Evolutionary conservation across 2,329 filamentous ascomycete genomes (phyloP).

Genomic region (Sclerotinia glacialis): DNA sequence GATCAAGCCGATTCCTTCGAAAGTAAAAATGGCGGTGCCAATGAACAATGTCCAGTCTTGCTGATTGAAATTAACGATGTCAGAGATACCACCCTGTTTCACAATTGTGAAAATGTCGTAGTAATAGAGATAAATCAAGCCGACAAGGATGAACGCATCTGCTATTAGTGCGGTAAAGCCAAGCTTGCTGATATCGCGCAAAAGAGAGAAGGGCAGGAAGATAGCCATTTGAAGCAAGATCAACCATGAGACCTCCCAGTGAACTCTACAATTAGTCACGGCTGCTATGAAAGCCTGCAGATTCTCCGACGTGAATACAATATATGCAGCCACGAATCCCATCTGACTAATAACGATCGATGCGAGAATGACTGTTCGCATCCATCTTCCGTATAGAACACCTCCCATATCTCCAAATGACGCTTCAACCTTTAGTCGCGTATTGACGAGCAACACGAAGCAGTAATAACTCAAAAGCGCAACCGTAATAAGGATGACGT

Average conservation of each 20-base stretch:
- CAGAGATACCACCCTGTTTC: conserved; percentile 67
- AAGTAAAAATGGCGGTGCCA: conserved; percentile 97
- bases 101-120: conserved; percentile 86
- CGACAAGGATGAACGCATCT: conserved; percentile 90
- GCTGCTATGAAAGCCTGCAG: conserved; percentile 91
- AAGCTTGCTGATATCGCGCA: conserved; percentile 96
- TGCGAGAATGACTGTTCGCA: conserved; percentile 80
- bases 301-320: conserved; percentile 95
- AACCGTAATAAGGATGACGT: conserved; percentile 80
- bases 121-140: conserved; percentile 91
- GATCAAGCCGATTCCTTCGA: conserved; percentile 95
- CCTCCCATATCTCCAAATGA: conserved; percentile 98
- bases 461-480: conserved; percentile 92
- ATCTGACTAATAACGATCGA: conserved; percentile 96
- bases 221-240: conserved; percentile 94
- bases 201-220: conserved; percentile 88
- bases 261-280: conserved; percentile 80
- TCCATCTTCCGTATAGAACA: conserved; percentile 83
- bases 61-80: conserved; percentile 87
- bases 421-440: conserved; percentile 79
- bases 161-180: conserved; percentile 92
- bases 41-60: conserved; percentile 97
- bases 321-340: conserved; percentile 92
- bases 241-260: conserved; percentile 83
- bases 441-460: conserved; percentile 89